phyloP scores from a whole-genome alignment of 805 yeast species.

The Metschnikowia cubensis region DNA sequence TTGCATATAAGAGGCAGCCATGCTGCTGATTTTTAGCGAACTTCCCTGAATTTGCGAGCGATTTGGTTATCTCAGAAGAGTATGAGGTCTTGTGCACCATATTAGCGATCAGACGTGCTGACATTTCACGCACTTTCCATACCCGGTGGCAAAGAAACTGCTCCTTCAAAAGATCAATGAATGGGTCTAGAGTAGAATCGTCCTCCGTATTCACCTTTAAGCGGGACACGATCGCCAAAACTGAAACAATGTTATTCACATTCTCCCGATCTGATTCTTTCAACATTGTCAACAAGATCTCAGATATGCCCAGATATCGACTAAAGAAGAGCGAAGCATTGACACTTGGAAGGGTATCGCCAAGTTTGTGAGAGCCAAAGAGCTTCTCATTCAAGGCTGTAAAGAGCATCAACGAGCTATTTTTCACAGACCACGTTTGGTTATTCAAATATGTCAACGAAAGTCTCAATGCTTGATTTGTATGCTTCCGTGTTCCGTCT shows the following conservation, averaged over 20 bases:
- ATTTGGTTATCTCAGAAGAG: constrained; percentile 21
- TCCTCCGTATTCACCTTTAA: constrained; percentile 59
- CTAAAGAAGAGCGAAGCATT: constrained; percentile 71
- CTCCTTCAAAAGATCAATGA: constrained; percentile 33
- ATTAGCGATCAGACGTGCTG: constrained; percentile 65
- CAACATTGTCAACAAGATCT: constrained; percentile 45
- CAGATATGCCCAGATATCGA: constrained; percentile 51
- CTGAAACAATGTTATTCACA: constrained; percentile 65
- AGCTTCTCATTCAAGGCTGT: constrained; percentile 77
- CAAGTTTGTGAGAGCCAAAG: constrained; percentile 56
- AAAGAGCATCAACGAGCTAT: constrained; percentile 91
- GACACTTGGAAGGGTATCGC: constrained; percentile 30
- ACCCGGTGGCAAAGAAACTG: constrained; percentile 45
- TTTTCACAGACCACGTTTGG: constrained; percentile 78
- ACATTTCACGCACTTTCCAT: constrained; percentile 89
- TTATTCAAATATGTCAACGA: constrained; percentile 63
- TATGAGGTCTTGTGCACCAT: constrained; percentile 26
- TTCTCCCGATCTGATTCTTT: constrained; percentile 15
- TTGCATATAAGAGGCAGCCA: constrained; percentile 11
- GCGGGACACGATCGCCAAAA: constrained; percentile 66
- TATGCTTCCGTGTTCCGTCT: constrained; percentile 24
- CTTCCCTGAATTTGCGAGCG: constrained; percentile 9
- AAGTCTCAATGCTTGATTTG: constrained; percentile 53
- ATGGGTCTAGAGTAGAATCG: constrained; percentile 45
- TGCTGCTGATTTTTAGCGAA: constrained; percentile 7